Conservation (phyloP, 805 yeast species). For the Saturnispora zaruensis region DNA sequence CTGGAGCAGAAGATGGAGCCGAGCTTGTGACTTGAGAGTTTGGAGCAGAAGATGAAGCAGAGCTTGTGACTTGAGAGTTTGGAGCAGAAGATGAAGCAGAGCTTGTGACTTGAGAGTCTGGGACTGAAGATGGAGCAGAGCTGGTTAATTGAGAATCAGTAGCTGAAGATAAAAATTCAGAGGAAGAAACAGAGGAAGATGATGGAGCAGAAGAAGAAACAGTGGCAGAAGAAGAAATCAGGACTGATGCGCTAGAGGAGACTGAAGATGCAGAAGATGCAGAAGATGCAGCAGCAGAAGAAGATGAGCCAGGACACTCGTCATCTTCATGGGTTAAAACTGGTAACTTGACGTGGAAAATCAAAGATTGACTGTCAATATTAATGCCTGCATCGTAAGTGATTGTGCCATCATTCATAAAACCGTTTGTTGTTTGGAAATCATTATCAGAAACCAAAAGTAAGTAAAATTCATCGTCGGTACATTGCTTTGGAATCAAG, state of each 20-base stretch:
- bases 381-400: slow-evolving; percentile 23
- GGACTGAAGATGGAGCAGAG: neutral
- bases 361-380: slow-evolving; percentile 25
- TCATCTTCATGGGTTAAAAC: slow-evolving; percentile 13
- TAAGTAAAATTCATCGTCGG: slow-evolving; percentile 25
- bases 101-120: neutral
- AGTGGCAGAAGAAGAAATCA: neutral
- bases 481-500: slow-evolving; percentile 26
- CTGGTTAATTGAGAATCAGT: neutral
- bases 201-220: neutral
- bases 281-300: neutral
- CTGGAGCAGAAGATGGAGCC: neutral
- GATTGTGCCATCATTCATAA: slow-evolving; percentile 20
- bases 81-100: neutral
- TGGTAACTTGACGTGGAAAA: slow-evolving; percentile 26
- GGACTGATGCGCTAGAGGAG: too few relatives aligned
- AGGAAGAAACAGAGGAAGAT: neutral
- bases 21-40: neutral
- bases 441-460: slow-evolving; percentile 25
- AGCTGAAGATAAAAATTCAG: neutral
- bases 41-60: neutral
- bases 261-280: neutral
- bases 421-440: slow-evolving; percentile 27
- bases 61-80: neutral
- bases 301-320: slow-evolving; percentile 9